Evolutionary conservation across 148 eudicot genomes (phyloP).

Genomic region (Camellia lanceoleosa): DNA sequence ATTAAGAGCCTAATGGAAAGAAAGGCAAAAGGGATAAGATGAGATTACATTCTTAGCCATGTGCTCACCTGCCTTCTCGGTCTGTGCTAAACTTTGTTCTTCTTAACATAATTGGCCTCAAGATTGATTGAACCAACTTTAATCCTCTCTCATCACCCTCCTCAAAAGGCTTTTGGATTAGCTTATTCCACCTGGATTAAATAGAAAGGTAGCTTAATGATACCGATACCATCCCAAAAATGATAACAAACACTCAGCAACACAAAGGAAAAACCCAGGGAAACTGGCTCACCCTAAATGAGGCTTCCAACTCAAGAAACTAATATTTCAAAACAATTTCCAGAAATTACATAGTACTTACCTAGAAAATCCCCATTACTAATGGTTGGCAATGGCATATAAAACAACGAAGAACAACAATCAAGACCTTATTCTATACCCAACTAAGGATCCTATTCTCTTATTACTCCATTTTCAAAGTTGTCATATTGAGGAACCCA

Average conservation of each 20-base stretch:
- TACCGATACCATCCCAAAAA: neutral
- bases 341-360: neutral
- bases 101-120: slow-evolving; percentile 90
- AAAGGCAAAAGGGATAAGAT: neutral
- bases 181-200: slow-evolving; percentile 85
- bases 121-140: slow-evolving; percentile 74
- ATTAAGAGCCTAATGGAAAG: slow-evolving; percentile 5
- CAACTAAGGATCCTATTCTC: neutral
- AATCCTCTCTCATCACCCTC: slow-evolving; percentile 98
- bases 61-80: slow-evolving; percentile 75
- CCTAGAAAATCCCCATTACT: neutral
- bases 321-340: neutral
- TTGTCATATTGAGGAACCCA: neutral
- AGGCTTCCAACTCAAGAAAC: neutral
- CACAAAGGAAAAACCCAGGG: neutral
- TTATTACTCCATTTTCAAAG: neutral
- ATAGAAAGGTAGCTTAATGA: slow-evolving; percentile 6
- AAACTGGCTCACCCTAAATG: neutral
- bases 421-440: neutral
- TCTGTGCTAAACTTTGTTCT: slow-evolving; percentile 88
- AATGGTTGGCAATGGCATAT: neutral
- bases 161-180: slow-evolving; percentile 90
- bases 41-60: slow-evolving; percentile 2
- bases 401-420: neutral
- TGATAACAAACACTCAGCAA: neutral